Percentiles rank a stretch among this genome's conserved stretches.
These are phyloP conservation scores for Ceratocystis ficicola DNA, from an alignment of 2,329 filamentous ascomycete species.

Conservation along the genomic window DNA sequence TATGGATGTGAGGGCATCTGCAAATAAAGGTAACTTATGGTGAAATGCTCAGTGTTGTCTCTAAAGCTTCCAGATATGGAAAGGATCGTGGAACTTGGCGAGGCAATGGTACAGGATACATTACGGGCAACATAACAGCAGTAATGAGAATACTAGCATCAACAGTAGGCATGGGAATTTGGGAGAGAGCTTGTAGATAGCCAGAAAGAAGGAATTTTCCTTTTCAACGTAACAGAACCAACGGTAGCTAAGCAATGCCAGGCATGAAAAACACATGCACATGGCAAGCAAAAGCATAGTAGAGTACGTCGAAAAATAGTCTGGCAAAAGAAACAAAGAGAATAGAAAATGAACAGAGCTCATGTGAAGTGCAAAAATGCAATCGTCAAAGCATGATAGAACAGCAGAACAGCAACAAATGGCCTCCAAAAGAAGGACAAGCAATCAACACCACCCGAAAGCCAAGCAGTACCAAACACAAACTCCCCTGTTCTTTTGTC, in stretches of 20 bases:
- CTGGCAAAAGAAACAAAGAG: not conserved
- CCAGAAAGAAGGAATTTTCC: not conserved
- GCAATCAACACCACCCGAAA: conserved; percentile 2
- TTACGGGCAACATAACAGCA: conserved; percentile 4
- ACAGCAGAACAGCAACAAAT: not conserved
- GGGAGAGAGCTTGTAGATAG: conserved; percentile 6
- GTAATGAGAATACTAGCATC: conserved; percentile 6
- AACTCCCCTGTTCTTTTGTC: not conserved
- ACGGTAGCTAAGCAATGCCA: not conserved
- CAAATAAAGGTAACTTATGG: not conserved
- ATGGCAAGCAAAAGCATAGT: not conserved
- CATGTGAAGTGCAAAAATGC: conserved; percentile 2
- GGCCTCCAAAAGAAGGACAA: conserved; percentile 4
- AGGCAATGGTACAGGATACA: conserved; percentile 2
- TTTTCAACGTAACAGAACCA: not conserved
- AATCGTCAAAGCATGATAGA: conserved; percentile 4
- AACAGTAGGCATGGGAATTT: conserved; percentile 9
- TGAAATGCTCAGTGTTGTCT: not conserved
- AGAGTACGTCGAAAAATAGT: not conserved
- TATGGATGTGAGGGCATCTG: not conserved
- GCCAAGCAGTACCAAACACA: conserved; percentile 11
- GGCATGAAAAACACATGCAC: not conserved
- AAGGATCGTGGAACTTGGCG: not conserved
- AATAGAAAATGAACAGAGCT: not conserved
- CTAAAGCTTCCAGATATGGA: conserved; percentile 6